Evolutionary conservation across 176 grass and related monocot species (phyloP).

Genomic region (Ensete ventricosum): DNA sequence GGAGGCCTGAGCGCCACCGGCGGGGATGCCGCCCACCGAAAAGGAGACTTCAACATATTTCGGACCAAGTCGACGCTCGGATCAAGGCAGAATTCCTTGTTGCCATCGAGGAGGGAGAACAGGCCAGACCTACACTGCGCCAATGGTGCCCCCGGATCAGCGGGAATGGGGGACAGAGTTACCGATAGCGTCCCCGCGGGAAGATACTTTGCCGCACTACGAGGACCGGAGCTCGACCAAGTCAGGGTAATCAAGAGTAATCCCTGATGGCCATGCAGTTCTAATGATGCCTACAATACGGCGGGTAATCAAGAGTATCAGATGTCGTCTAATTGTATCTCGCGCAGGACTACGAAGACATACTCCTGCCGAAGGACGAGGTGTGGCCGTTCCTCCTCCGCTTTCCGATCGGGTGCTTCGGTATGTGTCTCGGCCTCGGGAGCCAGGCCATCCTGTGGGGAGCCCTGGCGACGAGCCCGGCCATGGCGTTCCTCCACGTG

Average conservation of each 20-base stretch:
- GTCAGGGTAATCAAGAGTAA: slow-evolving; percentile 42
- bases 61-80: slow-evolving; percentile 85
- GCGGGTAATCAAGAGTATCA: neutral
- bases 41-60: slow-evolving; percentile 87
- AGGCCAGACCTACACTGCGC: slow-evolving; percentile 36
- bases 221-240: slow-evolving; percentile 95
- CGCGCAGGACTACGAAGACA: slow-evolving; percentile 78
- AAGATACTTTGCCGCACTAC: slow-evolving; percentile 89
- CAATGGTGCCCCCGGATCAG: slow-evolving; percentile 29
- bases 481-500: slow-evolving; percentile 65
- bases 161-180: slow-evolving; percentile 39
- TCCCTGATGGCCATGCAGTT: neutral
- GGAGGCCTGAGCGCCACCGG: slow-evolving; percentile 24
- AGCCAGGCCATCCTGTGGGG: slow-evolving; percentile 96
- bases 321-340: neutral
- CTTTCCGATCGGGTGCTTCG: slow-evolving; percentile 89
- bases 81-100: slow-evolving; percentile 63
- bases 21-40: slow-evolving; percentile 17
- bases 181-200: slow-evolving; percentile 80
- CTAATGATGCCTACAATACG: neutral
- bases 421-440: slow-evolving; percentile 74
- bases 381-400: slow-evolving; percentile 96
- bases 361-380: slow-evolving; percentile 79
- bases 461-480: slow-evolving; percentile 48
- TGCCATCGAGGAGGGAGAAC: slow-evolving; percentile 39